Evolutionary conservation across 164 flowering plant species (phyloP).

Genomic region (Vitis rupestris): DNA sequence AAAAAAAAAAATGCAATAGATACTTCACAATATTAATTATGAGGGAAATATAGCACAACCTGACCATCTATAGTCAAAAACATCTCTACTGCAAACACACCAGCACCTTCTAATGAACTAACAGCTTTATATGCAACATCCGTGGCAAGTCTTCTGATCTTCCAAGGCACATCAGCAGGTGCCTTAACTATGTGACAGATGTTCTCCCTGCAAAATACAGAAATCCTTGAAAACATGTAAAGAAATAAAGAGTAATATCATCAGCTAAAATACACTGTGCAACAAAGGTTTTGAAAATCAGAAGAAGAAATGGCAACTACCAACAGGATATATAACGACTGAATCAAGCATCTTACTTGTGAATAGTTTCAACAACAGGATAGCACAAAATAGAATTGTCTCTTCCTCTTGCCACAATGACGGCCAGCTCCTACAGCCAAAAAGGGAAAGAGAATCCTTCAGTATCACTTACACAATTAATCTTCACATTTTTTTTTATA

Average conservation of each 20-base stretch:
- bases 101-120: constrained; percentile 92
- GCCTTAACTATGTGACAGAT: constrained; percentile 93
- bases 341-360: constrained; percentile 52
- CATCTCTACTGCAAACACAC: constrained; percentile 94
- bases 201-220: constrained; percentile 57
- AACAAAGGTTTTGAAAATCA: too few relatives aligned
- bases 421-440: constrained; percentile 75
- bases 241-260: background rate
- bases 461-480: background rate
- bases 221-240: constrained; percentile 4
- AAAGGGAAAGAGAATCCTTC: constrained; percentile 1
- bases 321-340: background rate
- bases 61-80: constrained; percentile 79
- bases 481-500: too few relatives aligned
- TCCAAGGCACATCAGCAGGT: constrained; percentile 83
- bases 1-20: background rate
- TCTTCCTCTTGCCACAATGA: constrained; percentile 93
- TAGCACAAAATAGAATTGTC: constrained; percentile 74
- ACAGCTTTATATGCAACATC: constrained; percentile 84
- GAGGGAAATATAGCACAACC: constrained; percentile 37
- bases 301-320: background rate
- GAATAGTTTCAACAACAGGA: constrained; percentile 97
- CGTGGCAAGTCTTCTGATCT: constrained; percentile 60
- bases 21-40: background rate
- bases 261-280: background rate